These are phyloP conservation scores for Scedosporium apiospermum DNA, from an alignment of 2,329 filamentous ascomycete genomes.

Conservation along the genomic window DNA sequence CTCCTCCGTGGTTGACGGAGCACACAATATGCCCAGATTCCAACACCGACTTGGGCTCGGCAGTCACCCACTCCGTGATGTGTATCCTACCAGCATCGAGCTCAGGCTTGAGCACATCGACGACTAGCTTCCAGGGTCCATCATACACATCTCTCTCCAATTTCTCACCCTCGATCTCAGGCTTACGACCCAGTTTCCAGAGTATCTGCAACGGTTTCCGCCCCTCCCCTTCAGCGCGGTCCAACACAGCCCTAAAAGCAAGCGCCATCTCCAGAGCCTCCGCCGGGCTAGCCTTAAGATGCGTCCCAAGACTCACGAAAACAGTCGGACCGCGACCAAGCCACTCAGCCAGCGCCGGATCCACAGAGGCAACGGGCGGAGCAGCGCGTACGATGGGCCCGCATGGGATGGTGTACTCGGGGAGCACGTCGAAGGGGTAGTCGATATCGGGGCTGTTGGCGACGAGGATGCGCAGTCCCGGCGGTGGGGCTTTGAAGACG, in stretches of 20 bases:
- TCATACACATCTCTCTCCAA: neutral
- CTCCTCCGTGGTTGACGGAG: conserved; percentile 36
- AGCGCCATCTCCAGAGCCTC: conserved; percentile 28
- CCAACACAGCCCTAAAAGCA: neutral
- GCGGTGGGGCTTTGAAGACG: neutral
- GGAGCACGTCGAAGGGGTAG: conserved; percentile 27
- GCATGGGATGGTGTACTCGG: conserved; percentile 27
- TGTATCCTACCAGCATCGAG: neutral
- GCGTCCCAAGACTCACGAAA: conserved; percentile 38
- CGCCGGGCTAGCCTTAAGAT: conserved; percentile 18
- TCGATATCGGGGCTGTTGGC: conserved; percentile 23
- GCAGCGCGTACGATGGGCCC: neutral
- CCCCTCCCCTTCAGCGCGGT: neutral
- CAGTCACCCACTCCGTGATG: neutral
- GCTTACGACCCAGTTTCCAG: neutral
- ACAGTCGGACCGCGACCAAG: conserved; percentile 30
- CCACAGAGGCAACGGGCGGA: neutral
- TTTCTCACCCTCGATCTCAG: neutral
- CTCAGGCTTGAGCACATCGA: neutral
- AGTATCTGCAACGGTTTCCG: neutral
- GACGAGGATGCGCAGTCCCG: conserved; percentile 16
- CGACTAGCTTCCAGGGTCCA: neutral
- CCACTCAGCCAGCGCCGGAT: conserved; percentile 30
- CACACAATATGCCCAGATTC: conserved; percentile 26
- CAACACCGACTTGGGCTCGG: conserved; percentile 18